A percentile compares a stretch with the other conserved stretches of the same genome.
Conservation (phyloP, 2,329 filamentous ascomycete species). For the Clonostachys chloroleuca region DNA sequence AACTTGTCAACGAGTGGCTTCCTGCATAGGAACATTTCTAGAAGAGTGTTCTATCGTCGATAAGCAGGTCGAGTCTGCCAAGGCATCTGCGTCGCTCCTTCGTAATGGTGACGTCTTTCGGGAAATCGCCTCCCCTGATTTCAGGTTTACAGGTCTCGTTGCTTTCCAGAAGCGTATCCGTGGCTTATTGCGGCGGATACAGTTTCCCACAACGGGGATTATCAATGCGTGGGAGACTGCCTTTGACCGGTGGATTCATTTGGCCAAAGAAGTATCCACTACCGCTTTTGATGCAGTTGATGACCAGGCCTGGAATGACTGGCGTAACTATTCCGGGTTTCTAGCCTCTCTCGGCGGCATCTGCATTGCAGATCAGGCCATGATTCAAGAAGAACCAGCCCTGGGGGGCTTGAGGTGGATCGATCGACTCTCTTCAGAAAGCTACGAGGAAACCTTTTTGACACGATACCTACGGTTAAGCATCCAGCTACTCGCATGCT, state of each 20-base stretch:
- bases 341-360: constrained; percentile 62
- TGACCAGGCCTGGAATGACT: constrained; percentile 55
- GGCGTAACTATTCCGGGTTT: constrained; percentile 67
- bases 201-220: constrained; percentile 61
- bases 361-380: constrained; percentile 56
- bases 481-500: constrained; percentile 60
- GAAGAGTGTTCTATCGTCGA: constrained; percentile 56
- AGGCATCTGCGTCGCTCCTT: constrained; percentile 46
- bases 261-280: constrained; percentile 60
- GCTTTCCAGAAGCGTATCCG: constrained; percentile 66
- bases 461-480: constrained; percentile 57
- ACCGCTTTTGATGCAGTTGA: constrained; percentile 44
- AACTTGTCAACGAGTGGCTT: constrained; percentile 59
- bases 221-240: constrained; percentile 62
- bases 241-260: constrained; percentile 60
- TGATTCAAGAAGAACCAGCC: constrained; percentile 52
- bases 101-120: constrained; percentile 57
- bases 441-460: constrained; percentile 56
- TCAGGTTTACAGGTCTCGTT: constrained; percentile 63
- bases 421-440: constrained; percentile 53
- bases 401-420: constrained; percentile 60
- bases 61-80: constrained; percentile 41
- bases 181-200: constrained; percentile 53
- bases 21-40: constrained; percentile 57
- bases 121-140: constrained; percentile 59